Percentiles rank a stretch among this genome's conserved stretches.
Conservation (phyloP, 129 eudicot species). For the Dittrichia graveolens region DNA sequence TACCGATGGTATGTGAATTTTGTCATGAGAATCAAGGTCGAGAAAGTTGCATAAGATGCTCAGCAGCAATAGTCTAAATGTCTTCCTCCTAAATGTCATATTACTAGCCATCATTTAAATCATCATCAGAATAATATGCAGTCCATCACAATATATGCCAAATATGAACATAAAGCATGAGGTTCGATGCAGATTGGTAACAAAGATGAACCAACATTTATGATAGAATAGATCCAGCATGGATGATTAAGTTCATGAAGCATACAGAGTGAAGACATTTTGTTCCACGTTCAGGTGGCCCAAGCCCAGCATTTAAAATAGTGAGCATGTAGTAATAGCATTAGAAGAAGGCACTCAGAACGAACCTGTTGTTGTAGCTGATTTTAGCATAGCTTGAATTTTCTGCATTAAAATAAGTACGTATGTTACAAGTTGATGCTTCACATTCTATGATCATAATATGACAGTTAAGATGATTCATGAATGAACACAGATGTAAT, state of each 20-base stretch:
- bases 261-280: neutral
- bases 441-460: constrained; percentile 15
- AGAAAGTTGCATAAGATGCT: constrained; percentile 10
- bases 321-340: neutral
- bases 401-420: constrained; percentile 60
- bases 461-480: constrained; percentile 18
- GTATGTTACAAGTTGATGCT: constrained; percentile 23
- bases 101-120: neutral
- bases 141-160: constrained; percentile 8
- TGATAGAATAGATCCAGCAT: constrained; percentile 10
- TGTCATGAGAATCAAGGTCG: neutral
- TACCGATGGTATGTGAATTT: constrained; percentile 8
- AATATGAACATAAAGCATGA: constrained; percentile 13
- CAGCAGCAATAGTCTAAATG: neutral
- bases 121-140: neutral
- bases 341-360: constrained; percentile 13
- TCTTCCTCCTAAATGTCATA: constrained; percentile 18
- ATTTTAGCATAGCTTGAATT: constrained; percentile 54
- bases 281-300: constrained; percentile 10
- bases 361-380: constrained; percentile 73
- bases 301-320: constrained; percentile 7
- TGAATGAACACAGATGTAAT: neutral
- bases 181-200: neutral
- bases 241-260: neutral
- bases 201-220: constrained; percentile 3